phyloP scores from a whole-genome alignment of 1,139 yeast genomes.

The Pichia sorboxylosa region DNA sequence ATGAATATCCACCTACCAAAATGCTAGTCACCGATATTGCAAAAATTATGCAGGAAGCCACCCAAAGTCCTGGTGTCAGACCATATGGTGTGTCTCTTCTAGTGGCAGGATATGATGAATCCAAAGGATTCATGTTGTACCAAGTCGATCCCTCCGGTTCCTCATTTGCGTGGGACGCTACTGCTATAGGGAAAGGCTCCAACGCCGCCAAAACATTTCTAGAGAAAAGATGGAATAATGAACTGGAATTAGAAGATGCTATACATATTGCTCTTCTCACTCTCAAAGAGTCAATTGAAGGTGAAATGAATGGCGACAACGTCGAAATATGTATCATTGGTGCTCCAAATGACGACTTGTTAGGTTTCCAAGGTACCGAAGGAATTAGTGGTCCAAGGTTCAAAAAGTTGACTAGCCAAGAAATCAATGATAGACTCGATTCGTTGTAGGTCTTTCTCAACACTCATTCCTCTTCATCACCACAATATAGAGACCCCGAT shows the following conservation, averaged over 20 bases:
- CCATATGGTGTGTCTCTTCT: conserved; percentile 94
- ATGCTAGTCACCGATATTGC: conserved; percentile 92
- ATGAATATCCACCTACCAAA: conserved; percentile 94
- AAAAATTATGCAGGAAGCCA: conserved; percentile 93
- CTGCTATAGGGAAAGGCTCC: conserved; percentile 95
- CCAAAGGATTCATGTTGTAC: conserved; percentile 69
- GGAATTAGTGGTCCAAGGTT: conserved; percentile 75
- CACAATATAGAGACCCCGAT: too few species aligned
- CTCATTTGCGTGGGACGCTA: conserved; percentile 99
- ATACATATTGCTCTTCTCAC: conserved; percentile 92
- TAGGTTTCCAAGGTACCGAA: conserved; percentile 81
- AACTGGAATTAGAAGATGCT: conserved; percentile 94
- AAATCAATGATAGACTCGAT: conserved; percentile 89
- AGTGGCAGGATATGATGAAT: conserved; percentile 88
- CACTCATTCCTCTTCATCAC: too few species aligned
- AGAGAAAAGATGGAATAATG: conserved; percentile 97
- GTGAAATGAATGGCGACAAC: conserved; percentile 93
- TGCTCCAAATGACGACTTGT: conserved; percentile 65
- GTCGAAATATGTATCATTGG: conserved; percentile 88
- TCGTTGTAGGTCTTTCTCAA: too few species aligned
- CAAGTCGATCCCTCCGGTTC: conserved; percentile 98
- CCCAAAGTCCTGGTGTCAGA: conserved; percentile 96
- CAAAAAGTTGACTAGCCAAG: conserved; percentile 74
- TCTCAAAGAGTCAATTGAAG: conserved; percentile 92
- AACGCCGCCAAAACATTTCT: conserved; percentile 90